Conservation (phyloP, 805 yeast species). For the Yarrowia sp. region DNA sequence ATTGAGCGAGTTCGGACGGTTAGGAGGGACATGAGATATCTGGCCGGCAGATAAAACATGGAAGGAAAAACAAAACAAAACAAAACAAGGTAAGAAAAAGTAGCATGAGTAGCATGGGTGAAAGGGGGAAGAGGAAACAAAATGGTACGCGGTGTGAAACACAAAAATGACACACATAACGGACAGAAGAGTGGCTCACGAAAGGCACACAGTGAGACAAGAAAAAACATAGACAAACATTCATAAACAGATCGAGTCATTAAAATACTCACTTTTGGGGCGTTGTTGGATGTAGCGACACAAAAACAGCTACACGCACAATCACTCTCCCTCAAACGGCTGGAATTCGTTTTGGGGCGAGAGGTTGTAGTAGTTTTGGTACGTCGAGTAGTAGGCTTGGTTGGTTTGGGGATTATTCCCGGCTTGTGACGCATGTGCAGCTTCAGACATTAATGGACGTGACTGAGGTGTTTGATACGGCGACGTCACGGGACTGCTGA, state of each 20-base stretch:
- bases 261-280: constrained; percentile 5
- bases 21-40: no score
- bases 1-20: no score
- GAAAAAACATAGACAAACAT: background rate
- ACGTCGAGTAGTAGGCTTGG: background rate
- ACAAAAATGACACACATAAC: background rate
- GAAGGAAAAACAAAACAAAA: background rate
- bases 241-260: background rate
- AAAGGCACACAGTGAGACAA: background rate
- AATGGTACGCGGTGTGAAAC: background rate
- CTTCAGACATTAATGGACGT: background rate
- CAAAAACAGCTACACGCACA: background rate
- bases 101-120: no score
- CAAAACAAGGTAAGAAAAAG: background rate
- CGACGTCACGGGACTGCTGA: constrained; percentile 9
- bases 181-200: no score
- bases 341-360: constrained; percentile 13
- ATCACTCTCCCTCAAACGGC: constrained; percentile 12
- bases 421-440: background rate
- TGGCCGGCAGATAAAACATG: background rate
- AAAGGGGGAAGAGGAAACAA: background rate
- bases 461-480: background rate
- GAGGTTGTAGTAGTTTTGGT: constrained; percentile 20
- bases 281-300: background rate
- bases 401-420: background rate